Conservation (phyloP, 495 filamentous ascomycete genomes). For the Penicillium flavigenum region DNA sequence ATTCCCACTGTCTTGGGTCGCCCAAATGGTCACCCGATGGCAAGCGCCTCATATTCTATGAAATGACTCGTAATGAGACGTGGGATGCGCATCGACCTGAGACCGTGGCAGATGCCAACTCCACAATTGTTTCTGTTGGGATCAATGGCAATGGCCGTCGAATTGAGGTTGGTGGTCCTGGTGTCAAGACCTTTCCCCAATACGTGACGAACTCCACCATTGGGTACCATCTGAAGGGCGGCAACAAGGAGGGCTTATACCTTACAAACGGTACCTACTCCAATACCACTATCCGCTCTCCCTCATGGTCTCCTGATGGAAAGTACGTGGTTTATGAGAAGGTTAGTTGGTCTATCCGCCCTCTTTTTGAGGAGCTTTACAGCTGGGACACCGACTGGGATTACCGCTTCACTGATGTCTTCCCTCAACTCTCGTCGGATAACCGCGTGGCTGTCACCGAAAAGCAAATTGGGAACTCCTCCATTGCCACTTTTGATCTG, state of each 20-base stretch:
- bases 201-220: slow-evolving; percentile 23
- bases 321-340: slow-evolving; percentile 34
- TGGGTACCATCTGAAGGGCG: slow-evolving; percentile 31
- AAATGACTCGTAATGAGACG: slow-evolving; percentile 30
- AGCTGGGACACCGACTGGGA: slow-evolving; percentile 36
- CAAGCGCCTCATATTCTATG: slow-evolving; percentile 29
- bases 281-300: slow-evolving; percentile 26
- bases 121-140: slow-evolving; percentile 27
- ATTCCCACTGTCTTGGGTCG: slow-evolving; percentile 25
- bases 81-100: slow-evolving; percentile 32
- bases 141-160: slow-evolving; percentile 22
- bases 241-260: slow-evolving; percentile 22
- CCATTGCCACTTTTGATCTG: slow-evolving; percentile 22
- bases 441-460: slow-evolving; percentile 28
- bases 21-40: slow-evolving; percentile 34
- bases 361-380: slow-evolving; percentile 30
- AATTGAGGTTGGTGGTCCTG: slow-evolving; percentile 18
- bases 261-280: slow-evolving; percentile 20
- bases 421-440: slow-evolving; percentile 27
- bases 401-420: slow-evolving; percentile 38
- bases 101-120: slow-evolving; percentile 17
- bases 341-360: slow-evolving; percentile 24
- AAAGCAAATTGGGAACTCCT: slow-evolving; percentile 33
- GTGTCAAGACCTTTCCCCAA: slow-evolving; percentile 30
- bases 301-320: slow-evolving; percentile 32